A percentile compares a stretch with the other conserved stretches of the same genome.
Conservation (phyloP, 2,329 filamentous ascomycete genomes). For the Venturia nashicola region DNA sequence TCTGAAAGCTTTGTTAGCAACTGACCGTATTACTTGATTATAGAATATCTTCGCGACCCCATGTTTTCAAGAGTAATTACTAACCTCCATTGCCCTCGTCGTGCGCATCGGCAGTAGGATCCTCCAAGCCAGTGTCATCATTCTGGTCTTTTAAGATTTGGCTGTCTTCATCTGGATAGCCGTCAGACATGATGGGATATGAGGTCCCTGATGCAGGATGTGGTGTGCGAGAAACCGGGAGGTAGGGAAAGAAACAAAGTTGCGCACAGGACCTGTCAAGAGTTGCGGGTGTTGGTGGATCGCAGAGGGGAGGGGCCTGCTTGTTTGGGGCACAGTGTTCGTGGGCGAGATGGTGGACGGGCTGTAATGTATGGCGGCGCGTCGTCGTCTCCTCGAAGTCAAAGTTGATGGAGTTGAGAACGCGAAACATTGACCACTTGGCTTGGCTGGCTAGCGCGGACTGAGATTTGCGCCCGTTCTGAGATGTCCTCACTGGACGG, state of each 20-base stretch:
- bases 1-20: not conserved
- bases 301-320: not conserved
- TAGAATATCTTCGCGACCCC: not conserved
- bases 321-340: not conserved
- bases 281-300: not conserved
- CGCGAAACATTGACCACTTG: not conserved
- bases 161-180: not conserved
- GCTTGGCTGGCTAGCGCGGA: not conserved
- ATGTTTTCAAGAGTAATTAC: not conserved
- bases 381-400: not conserved
- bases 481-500: not conserved
- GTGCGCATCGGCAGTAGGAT: not conserved
- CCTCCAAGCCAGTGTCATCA: not conserved
- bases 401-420: not conserved
- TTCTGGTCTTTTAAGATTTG: not conserved
- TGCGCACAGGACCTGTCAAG: not conserved
- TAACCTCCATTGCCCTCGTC: not conserved
- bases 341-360: not conserved
- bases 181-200: not conserved
- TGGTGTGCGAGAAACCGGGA: not conserved
- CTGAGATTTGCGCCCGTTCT: not conserved
- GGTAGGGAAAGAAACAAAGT: not conserved
- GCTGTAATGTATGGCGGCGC: not conserved
- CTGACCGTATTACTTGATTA: not conserved
- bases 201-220: not conserved